Percentiles rank a stretch among this genome's conserved stretches.
phyloP scores from a whole-genome alignment of 2,329 filamentous ascomycete genomes.

The Cephalotrichum gorgonifer region DNA sequence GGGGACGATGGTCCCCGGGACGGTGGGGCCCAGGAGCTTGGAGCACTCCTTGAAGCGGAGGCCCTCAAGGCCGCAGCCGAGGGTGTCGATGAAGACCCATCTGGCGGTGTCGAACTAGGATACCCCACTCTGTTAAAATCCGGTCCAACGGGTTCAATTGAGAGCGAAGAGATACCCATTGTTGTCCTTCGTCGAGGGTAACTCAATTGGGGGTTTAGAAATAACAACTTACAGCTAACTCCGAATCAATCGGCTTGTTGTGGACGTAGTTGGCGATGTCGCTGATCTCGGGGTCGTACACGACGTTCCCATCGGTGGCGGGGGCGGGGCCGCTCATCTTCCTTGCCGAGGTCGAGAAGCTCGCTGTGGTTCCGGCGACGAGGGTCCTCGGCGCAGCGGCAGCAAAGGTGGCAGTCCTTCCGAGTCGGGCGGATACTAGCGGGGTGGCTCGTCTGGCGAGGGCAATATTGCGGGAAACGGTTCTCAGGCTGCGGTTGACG shows the following conservation, averaged over 20 bases:
- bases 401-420: background rate
- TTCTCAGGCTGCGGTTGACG: slow-evolving; percentile 42
- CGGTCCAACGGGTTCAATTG: no score
- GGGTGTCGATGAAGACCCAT: slow-evolving; percentile 92
- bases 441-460: slow-evolving; percentile 11
- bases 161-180: no score
- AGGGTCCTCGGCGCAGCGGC: slow-evolving; percentile 14
- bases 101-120: slow-evolving; percentile 87
- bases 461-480: slow-evolving; percentile 30
- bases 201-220: slow-evolving; percentile 7
- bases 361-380: slow-evolving; percentile 1
- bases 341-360: slow-evolving; percentile 4
- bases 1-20: slow-evolving; percentile 82
- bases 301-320: slow-evolving; percentile 37
- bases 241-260: slow-evolving; percentile 81
- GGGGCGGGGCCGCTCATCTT: slow-evolving; percentile 21
- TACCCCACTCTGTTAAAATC: no score
- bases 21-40: slow-evolving; percentile 85
- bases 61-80: slow-evolving; percentile 93
- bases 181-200: no score
- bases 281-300: slow-evolving; percentile 85
- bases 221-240: slow-evolving; percentile 66
- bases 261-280: slow-evolving; percentile 95
- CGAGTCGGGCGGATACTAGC: background rate
- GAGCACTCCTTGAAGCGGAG: slow-evolving; percentile 92